Conservation (phyloP, 208 protist species). For the Perkinsela sp. region DNA sequence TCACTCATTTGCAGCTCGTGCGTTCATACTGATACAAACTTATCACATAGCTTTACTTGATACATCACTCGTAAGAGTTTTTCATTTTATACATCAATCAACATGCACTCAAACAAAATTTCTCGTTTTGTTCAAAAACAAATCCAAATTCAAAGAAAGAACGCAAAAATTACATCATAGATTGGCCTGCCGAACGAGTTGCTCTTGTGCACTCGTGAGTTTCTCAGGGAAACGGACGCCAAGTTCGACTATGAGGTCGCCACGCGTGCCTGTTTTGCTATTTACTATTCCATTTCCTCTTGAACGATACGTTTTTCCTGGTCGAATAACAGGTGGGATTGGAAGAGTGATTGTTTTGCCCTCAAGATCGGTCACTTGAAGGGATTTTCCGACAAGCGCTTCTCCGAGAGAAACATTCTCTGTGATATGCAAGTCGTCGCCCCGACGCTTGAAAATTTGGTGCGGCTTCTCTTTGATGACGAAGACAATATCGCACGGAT, state of each 20-base stretch:
- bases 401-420: constrained; percentile 46
- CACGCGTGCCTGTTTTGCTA: constrained; percentile 23
- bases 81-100: too few species aligned
- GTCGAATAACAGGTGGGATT: constrained; percentile 20
- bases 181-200: constrained; percentile 9
- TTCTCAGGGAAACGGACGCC: constrained; percentile 35
- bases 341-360: constrained; percentile 8
- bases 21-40: too few species aligned
- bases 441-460: constrained; percentile 45
- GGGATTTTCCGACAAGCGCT: constrained; percentile 34
- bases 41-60: too few species aligned
- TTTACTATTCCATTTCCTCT: constrained; percentile 29
- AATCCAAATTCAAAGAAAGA: too few species aligned
- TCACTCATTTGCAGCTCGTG: too few species aligned
- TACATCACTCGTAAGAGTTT: too few species aligned
- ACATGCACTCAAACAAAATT: too few species aligned
- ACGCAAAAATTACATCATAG: too few species aligned
- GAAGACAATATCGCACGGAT: constrained; percentile 78
- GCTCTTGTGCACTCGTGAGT: constrained; percentile 29
- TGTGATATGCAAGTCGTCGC: constrained; percentile 41
- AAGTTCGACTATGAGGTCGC: constrained; percentile 37
- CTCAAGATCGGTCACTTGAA: constrained; percentile 28
- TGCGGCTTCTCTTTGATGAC: constrained; percentile 76
- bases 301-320: constrained; percentile 29
- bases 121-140: too few species aligned